Evolutionary conservation across 768 basidiomycete genomes (phyloP).

Genomic region (Mrakia hoshinonis): DNA sequence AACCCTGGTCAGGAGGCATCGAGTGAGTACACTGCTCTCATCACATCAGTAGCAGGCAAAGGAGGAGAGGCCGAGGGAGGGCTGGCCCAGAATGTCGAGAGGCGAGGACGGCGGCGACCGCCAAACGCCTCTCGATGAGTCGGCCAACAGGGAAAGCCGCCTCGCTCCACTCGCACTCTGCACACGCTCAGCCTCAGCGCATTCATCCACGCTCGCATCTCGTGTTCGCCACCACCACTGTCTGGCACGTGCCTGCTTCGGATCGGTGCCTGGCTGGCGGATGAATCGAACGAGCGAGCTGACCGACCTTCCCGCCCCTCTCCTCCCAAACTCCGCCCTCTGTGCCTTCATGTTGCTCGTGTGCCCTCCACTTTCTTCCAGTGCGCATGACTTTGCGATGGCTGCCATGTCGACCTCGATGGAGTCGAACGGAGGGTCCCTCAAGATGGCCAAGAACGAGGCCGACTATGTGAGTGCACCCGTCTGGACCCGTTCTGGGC

Average conservation of each 20-base stretch:
- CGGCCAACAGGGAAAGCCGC: no score
- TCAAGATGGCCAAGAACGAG: slow-evolving; percentile 26
- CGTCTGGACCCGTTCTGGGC: background rate
- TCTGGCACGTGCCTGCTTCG: background rate
- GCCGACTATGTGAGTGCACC: slow-evolving; percentile 20
- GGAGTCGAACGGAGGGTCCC: slow-evolving; percentile 21
- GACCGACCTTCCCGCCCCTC: background rate
- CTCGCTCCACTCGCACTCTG: no score
- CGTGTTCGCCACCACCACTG: no score
- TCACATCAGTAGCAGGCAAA: no score
- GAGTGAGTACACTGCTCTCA: slow-evolving; percentile 15
- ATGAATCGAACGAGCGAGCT: background rate
- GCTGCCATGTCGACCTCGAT: slow-evolving; percentile 25
- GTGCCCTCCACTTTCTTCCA: background rate
- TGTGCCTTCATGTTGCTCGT: background rate
- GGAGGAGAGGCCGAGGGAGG: background rate
- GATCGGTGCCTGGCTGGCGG: background rate
- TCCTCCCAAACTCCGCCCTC: background rate
- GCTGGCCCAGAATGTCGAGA: background rate
- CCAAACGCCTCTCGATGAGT: background rate
- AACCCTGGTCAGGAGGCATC: slow-evolving; percentile 19
- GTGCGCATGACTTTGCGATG: slow-evolving; percentile 26
- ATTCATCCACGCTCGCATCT: no score
- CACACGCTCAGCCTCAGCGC: no score
- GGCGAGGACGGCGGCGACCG: no score